Evolutionary conservation across 1,139 yeast genomes (phyloP).

Genomic region (Petasospora rhodanensis): DNA sequence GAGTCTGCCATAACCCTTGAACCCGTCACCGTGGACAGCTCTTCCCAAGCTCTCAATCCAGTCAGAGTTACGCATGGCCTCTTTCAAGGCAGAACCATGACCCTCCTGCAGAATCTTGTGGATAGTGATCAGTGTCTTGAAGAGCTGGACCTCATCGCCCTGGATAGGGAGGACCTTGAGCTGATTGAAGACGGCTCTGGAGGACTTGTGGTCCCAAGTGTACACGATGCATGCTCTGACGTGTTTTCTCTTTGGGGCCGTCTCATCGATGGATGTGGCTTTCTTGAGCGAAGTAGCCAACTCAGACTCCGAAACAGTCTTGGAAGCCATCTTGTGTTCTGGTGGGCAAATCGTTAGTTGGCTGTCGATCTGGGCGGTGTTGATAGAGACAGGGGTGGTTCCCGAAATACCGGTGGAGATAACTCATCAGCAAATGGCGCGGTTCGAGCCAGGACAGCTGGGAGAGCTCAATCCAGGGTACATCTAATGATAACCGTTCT

Average conservation of each 20-base stretch:
- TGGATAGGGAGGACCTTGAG: conserved; percentile 78
- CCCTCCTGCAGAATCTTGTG: conserved; percentile 98
- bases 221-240: conserved; percentile 91
- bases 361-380: not conserved
- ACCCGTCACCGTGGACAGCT: conserved; percentile 33
- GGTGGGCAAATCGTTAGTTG: not conserved
- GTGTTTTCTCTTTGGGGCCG: conserved; percentile 94
- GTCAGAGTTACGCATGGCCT: conserved; percentile 68
- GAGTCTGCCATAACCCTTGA: conserved; percentile 60
- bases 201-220: conserved; percentile 93
- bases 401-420: no score
- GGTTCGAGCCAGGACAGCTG: no score
- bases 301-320: conserved; percentile 41
- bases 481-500: no score
- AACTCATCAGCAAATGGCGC: no score
- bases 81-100: conserved; percentile 78
- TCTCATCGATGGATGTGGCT: conserved; percentile 82
- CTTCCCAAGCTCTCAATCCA: conserved; percentile 56
- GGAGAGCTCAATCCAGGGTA: no score
- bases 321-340: conserved; percentile 23
- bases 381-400: no score
- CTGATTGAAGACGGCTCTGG: conserved; percentile 83
- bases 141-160: conserved; percentile 75
- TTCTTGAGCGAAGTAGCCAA: conserved; percentile 69
- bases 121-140: conserved; percentile 81